Conservation (phyloP, 2,329 filamentous ascomycete species). For the Penicillium sp. region DNA sequence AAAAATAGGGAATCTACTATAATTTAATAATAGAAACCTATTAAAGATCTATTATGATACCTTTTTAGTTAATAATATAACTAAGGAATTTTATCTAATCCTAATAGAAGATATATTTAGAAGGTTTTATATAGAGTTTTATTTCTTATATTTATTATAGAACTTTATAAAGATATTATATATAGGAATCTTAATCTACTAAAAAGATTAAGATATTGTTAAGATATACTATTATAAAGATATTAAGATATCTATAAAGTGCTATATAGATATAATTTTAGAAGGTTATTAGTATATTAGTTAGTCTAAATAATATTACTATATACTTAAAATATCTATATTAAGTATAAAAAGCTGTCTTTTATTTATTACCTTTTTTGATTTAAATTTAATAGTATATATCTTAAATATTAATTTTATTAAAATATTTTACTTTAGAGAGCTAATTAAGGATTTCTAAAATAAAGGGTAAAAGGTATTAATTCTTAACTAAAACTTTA, state of each 20-base stretch:
- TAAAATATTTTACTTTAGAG: slow-evolving; percentile 1
- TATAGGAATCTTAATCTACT: too few species aligned
- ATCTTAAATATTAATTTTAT: neutral
- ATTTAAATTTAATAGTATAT: neutral
- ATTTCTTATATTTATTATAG: too few species aligned
- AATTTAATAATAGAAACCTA: too few species aligned
- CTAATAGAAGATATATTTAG: too few species aligned
- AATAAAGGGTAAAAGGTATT: neutral
- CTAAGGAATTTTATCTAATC: too few species aligned
- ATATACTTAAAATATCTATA: slow-evolving; percentile 31
- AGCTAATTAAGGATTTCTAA: neutral
- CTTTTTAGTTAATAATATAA: too few species aligned
- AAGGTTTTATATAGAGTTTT: too few species aligned
- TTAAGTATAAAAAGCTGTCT: slow-evolving; percentile 22
- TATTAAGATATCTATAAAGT: too few species aligned
- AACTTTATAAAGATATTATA: too few species aligned
- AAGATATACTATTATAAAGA: slow-evolving; percentile 1
- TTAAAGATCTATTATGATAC: too few species aligned
- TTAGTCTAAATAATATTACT: slow-evolving; percentile 31
- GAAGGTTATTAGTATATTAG: slow-evolving; percentile 4
- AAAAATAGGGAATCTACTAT: neutral
- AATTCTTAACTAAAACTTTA: too few species aligned
- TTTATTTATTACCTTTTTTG: too few species aligned
- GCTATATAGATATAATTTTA: slow-evolving; percentile 2
- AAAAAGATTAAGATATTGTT: neutral